phyloP scores from a whole-genome alignment of 306 rosid species.

The Trifolium repens region DNA sequence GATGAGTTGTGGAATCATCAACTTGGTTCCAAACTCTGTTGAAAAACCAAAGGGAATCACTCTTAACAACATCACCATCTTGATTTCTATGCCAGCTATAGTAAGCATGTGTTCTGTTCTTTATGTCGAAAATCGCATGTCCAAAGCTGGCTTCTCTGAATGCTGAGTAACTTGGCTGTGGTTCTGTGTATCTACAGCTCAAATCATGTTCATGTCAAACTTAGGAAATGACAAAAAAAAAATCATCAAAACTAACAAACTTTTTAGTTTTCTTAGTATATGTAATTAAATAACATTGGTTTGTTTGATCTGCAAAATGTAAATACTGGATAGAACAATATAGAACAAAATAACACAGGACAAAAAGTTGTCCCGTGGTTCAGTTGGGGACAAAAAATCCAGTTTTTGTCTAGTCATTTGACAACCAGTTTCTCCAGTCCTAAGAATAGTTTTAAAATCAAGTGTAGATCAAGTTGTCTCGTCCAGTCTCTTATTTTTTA shows the following conservation, averaged over 20 bases:
- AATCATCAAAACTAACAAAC: too few species aligned
- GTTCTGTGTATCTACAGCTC: slow-evolving; percentile 57
- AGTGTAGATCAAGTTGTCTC: too few species aligned
- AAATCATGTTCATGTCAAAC: slow-evolving; percentile 49
- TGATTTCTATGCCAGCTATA: slow-evolving; percentile 82
- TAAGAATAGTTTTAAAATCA: too few species aligned
- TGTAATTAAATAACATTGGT: not conserved
- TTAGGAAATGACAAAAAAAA: too few species aligned
- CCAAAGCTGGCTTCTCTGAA: slow-evolving; percentile 86
- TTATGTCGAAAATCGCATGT: slow-evolving; percentile 77
- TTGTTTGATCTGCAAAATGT: too few species aligned
- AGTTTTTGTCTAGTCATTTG: too few species aligned
- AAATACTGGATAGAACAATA: too few species aligned
- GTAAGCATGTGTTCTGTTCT: slow-evolving; percentile 84
- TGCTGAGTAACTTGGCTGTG: slow-evolving; percentile 83
- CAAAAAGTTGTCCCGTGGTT: too few species aligned
- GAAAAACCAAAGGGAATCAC: slow-evolving; percentile 71
- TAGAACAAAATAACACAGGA: too few species aligned
- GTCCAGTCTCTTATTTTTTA: too few species aligned
- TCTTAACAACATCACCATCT: slow-evolving; percentile 76
- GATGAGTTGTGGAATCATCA: slow-evolving; percentile 57
- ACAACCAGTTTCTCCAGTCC: too few species aligned
- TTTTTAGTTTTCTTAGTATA: not conserved
- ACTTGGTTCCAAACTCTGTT: slow-evolving; percentile 68
- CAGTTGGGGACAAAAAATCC: too few species aligned